Base-by-base conservation (phyloP, 208 protist genomes). In the Leishmania amazonensis region DNA sequence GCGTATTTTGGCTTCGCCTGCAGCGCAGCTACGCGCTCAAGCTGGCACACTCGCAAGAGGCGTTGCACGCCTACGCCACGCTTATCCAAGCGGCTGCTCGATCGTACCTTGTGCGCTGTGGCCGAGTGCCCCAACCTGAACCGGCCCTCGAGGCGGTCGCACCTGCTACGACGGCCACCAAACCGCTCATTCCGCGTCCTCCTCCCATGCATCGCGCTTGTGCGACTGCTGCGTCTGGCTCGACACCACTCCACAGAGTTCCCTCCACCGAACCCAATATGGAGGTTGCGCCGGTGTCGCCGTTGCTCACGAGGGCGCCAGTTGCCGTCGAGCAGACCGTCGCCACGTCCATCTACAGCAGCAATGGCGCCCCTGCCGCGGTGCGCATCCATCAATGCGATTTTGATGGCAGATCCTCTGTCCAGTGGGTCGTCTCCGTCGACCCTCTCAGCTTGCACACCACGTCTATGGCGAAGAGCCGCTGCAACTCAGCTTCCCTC, bases 31-130 rank as follows among this genome's bases (percentile, higher is more conserved):
- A 75, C 64, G 28, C 35, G n/a, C 31, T 47, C 15, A 65, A 60
- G 45, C 75, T 68, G 67, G 54, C 53, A 21, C 81, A 81, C 7
- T 70, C 87, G 35, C 62, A 68, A 70, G 90, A 94, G 74, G 83
- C 88, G 15, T 40, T 91, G 57, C 71, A 95, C 58, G 83, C 82
- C 31, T 94, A 92, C 75, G 89, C 92, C 11, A 91, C 85, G 0
- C 87, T 83, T 51, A 91, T 94, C 49, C 92, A 95, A 67, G 80
- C 82, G 19, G 42, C 88, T 31, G 84, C 88, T 40, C 89, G 91
- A 35, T 75, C 42, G 5, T 68, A 49, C n/a, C 71, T 88, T 9
- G 60, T 81, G 60, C 75, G 51, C 17, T 51, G 67, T 54, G n/a
- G 71, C 2, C 76, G 47, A 19, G 38, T 53, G 40, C 75, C 42